phyloP scores from a whole-genome alignment of 2,329 filamentous ascomycete species.

The Aureobasidium musti region DNA sequence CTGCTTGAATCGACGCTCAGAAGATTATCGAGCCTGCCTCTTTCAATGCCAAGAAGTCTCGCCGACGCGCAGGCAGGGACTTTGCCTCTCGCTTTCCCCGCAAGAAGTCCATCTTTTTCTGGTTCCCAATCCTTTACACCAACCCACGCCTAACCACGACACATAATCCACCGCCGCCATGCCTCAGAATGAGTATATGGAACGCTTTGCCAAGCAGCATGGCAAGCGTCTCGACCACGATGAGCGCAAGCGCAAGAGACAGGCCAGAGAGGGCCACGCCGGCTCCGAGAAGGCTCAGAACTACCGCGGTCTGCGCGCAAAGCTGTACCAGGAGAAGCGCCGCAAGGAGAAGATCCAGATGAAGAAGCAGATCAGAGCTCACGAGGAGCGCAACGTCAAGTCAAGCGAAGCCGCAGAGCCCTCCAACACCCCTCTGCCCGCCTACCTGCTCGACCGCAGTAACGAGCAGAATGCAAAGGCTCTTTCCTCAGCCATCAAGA shows the following conservation, averaged over 20 bases:
- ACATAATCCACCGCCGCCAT: slow-evolving; percentile 43
- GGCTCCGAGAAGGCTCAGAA: slow-evolving; percentile 89
- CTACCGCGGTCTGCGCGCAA: slow-evolving; percentile 85
- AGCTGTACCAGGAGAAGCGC: slow-evolving; percentile 89
- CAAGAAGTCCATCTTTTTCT: slow-evolving; percentile 14
- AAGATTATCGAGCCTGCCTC: not conserved
- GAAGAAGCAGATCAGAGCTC: slow-evolving; percentile 89
- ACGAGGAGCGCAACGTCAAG: slow-evolving; percentile 97
- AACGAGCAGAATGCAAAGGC: slow-evolving; percentile 70
- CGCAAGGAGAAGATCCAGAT: slow-evolving; percentile 99
- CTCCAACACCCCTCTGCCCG: slow-evolving; percentile 77
- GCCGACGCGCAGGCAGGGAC: slow-evolving; percentile 7
- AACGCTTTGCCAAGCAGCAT: slow-evolving; percentile 69
- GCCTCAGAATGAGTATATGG: slow-evolving; percentile 80
- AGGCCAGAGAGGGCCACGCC: slow-evolving; percentile 86
- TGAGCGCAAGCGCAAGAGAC: slow-evolving; percentile 82
- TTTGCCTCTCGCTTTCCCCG: slow-evolving; percentile 22
- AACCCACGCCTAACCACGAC: slow-evolving; percentile 15
- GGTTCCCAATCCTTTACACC: slow-evolving; percentile 7
- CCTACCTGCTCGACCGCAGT: slow-evolving; percentile 88
- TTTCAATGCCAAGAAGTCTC: not conserved
- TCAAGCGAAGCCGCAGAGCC: slow-evolving; percentile 75
- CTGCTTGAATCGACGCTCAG: not conserved
- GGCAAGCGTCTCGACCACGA: slow-evolving; percentile 71
- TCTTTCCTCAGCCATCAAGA: slow-evolving; percentile 84